Conservation (phyloP, 2,329 filamentous ascomycete species). For the Hymenoscyphus fraxineus region DNA sequence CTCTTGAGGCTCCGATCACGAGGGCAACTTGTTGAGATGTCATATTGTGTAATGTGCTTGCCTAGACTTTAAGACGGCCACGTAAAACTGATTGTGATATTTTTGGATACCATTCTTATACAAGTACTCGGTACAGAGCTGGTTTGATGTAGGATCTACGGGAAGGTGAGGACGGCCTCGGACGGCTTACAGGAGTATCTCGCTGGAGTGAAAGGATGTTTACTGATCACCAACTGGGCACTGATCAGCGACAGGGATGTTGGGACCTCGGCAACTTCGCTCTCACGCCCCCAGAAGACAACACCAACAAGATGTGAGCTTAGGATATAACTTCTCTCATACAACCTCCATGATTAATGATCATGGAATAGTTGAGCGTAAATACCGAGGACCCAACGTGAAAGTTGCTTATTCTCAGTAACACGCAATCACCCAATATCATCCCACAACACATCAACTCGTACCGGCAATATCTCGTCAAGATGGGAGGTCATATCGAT, state of each 20-base stretch:
- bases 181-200: not conserved
- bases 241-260: not conserved
- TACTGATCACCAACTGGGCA: not conserved
- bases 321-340: not conserved
- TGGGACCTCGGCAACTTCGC: slow-evolving; percentile 1
- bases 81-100: not conserved
- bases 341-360: slow-evolving; percentile 4
- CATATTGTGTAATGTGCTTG: slow-evolving; percentile 13
- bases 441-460: not conserved
- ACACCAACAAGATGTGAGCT: not conserved
- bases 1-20: slow-evolving; percentile 71
- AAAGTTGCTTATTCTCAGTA: not conserved
- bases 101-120: not conserved
- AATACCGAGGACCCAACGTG: not conserved
- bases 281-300: not conserved
- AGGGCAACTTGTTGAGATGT: slow-evolving; percentile 54
- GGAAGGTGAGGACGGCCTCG: not conserved
- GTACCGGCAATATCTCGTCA: slow-evolving; percentile 13
- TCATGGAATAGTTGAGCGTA: not conserved
- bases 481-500: slow-evolving; percentile 60
- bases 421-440: not conserved
- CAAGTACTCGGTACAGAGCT: not conserved
- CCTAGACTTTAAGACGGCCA: slow-evolving; percentile 5
- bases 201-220: not conserved
- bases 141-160: not conserved